Conservation (phyloP, 495 filamentous ascomycete genomes). For the Trichoderma gamsii region DNA sequence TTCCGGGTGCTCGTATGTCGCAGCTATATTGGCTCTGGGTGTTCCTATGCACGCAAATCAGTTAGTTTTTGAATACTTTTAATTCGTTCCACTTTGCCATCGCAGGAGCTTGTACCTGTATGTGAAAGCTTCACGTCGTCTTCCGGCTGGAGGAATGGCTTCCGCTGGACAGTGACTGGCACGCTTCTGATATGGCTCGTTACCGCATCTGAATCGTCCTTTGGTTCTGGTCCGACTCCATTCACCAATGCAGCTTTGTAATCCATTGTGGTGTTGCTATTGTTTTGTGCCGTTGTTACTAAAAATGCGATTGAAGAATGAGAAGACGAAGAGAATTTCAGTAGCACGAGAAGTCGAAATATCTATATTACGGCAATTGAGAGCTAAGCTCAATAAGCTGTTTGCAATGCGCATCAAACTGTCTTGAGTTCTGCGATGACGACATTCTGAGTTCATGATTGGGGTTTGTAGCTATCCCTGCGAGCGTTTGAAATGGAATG, state of each 20-base stretch:
- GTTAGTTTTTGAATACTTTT: neutral
- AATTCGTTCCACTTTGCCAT: neutral
- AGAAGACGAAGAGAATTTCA: neutral
- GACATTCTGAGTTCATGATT: slow-evolving; percentile 1
- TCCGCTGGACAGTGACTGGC: slow-evolving; percentile 23
- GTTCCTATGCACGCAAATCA: slow-evolving; percentile 15
- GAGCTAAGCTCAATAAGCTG: neutral
- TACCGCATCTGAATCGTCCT: neutral
- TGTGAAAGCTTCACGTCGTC: slow-evolving; percentile 22
- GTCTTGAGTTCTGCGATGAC: neutral
- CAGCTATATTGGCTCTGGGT: slow-evolving; percentile 28
- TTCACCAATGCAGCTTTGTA: slow-evolving; percentile 7
- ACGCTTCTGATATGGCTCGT: slow-evolving; percentile 20
- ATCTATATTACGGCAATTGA: neutral
- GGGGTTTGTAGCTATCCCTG: neutral
- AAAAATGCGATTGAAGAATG: neutral
- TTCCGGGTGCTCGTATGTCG: slow-evolving; percentile 25
- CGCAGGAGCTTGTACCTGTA: slow-evolving; percentile 16
- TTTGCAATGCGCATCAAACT: neutral
- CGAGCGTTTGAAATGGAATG: neutral
- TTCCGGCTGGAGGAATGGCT: slow-evolving; percentile 25
- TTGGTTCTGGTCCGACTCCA: slow-evolving; percentile 31
- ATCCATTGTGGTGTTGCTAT: neutral
- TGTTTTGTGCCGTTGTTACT: neutral
- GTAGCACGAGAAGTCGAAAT: neutral